A percentile compares a stretch with the other conserved stretches of the same genome.
These are phyloP conservation scores for Talaromyces sp. DNA, from an alignment of 2,329 filamentous ascomycete species.

Conservation along the genomic window DNA sequence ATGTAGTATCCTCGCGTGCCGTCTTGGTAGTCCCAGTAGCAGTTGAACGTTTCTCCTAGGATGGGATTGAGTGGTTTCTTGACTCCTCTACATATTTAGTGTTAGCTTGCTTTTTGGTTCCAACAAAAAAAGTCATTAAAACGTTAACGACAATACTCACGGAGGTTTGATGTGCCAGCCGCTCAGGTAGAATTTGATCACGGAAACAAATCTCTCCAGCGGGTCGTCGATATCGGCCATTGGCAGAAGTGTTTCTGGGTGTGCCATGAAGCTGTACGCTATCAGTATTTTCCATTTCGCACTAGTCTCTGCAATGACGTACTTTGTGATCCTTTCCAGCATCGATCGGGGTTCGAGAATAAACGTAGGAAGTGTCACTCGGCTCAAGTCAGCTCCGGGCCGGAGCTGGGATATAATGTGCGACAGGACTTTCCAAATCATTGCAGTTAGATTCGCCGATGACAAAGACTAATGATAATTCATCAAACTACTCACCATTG, in stretches of 20 bases:
- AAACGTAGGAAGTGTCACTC: constrained; percentile 92
- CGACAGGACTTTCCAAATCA: constrained; percentile 64
- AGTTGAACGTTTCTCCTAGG: constrained; percentile 87
- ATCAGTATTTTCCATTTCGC: neutral
- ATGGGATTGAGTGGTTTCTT: constrained; percentile 98
- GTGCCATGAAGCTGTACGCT: constrained; percentile 85
- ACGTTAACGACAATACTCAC: constrained; percentile 49
- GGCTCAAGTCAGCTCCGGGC: constrained; percentile 88
- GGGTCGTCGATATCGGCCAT: constrained; percentile 88
- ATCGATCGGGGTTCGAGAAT: constrained; percentile 97
- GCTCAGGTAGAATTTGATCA: constrained; percentile 96
- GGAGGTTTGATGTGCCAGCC: constrained; percentile 97
- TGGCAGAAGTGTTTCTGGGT: constrained; percentile 88
- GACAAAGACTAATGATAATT: neutral
- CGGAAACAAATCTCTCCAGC: constrained; percentile 80
- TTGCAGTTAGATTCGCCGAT: neutral
- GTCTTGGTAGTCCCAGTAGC: constrained; percentile 90
- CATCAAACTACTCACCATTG: constrained; percentile 62
- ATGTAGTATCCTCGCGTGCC: constrained; percentile 89
- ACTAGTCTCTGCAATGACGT: constrained; percentile 28
- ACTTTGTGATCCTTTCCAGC: constrained; percentile 99
- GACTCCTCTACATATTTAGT: constrained; percentile 63
- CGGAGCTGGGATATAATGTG: constrained; percentile 97
- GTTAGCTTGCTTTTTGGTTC: neutral
- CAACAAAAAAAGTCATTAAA: neutral